Percentiles rank a stretch among this genome's conserved stretches.
These are phyloP conservation scores for Coprinopsis strossmayeri DNA, from an alignment of 768 basidiomycete species.

Conservation along the genomic window DNA sequence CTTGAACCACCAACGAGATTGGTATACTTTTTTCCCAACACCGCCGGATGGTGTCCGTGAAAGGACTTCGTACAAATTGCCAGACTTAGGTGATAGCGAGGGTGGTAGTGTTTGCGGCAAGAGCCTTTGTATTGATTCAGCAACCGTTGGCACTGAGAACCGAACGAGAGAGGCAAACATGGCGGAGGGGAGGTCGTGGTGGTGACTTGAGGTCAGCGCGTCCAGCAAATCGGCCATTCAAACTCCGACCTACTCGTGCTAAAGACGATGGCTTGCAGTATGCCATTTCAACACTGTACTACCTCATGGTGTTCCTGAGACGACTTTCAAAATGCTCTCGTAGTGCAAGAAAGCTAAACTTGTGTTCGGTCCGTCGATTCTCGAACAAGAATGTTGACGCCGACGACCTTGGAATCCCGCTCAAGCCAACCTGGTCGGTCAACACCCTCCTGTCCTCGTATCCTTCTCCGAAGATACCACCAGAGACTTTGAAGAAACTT, in stretches of 20 bases:
- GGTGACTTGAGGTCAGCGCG: background rate
- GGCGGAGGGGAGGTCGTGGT: slow-evolving; percentile 10
- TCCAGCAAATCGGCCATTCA: too few relatives aligned
- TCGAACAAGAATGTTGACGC: slow-evolving; percentile 17
- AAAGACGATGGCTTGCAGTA: too few relatives aligned
- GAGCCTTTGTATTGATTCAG: slow-evolving; percentile 43
- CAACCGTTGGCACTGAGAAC: slow-evolving; percentile 20
- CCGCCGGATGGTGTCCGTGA: slow-evolving; percentile 63
- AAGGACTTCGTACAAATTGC: slow-evolving; percentile 67
- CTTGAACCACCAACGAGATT: slow-evolving; percentile 68
- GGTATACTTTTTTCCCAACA: slow-evolving; percentile 62
- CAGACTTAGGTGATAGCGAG: slow-evolving; percentile 47
- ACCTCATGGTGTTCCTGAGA: slow-evolving; percentile 1
- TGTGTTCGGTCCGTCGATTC: background rate
- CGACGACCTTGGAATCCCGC: slow-evolving; percentile 61
- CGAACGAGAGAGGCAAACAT: slow-evolving; percentile 32
- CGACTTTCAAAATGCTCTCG: slow-evolving; percentile 7
- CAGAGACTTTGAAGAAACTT: slow-evolving; percentile 52
- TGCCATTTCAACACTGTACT: too few relatives aligned
- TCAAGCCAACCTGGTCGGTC: slow-evolving; percentile 74
- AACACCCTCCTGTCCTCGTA: slow-evolving; percentile 72
- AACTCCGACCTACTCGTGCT: too few relatives aligned
- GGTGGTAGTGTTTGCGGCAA: slow-evolving; percentile 57
- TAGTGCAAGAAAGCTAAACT: background rate
- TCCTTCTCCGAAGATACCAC: slow-evolving; percentile 55